Evolutionary conservation across 225 moss, liverwort and hornwort genomes (phyloP).

Genomic region (Polytrichum commune): DNA sequence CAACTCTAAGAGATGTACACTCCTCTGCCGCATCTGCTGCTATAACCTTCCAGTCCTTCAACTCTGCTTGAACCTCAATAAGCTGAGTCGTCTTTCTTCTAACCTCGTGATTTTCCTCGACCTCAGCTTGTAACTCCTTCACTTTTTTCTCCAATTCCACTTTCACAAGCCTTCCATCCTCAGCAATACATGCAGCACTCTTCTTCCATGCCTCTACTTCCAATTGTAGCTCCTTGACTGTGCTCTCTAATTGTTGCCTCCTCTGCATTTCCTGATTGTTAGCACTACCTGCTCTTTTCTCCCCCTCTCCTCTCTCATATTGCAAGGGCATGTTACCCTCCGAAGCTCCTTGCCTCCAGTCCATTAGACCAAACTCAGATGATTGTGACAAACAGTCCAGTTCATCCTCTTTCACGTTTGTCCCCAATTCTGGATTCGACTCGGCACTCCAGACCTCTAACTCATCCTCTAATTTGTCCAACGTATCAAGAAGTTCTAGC

Average conservation of each 20-base stretch:
- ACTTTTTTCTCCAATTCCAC: slow-evolving; percentile 21
- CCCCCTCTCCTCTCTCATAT: slow-evolving; percentile 31
- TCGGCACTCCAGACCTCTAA: slow-evolving; percentile 44
- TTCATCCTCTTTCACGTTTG: slow-evolving; percentile 30
- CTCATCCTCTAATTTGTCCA: slow-evolving; percentile 47
- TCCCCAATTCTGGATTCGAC: slow-evolving; percentile 21
- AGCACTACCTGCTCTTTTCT: slow-evolving; percentile 7
- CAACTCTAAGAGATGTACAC: slow-evolving; percentile 24
- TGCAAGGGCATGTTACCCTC: slow-evolving; percentile 24
- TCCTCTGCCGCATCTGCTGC: slow-evolving; percentile 27
- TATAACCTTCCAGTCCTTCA: slow-evolving; percentile 32
- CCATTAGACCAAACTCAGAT: slow-evolving; percentile 16
- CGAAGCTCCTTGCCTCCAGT: slow-evolving; percentile 25
- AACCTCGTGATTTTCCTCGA: slow-evolving; percentile 10
- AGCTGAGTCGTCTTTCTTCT: slow-evolving; percentile 18
- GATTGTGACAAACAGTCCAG: slow-evolving; percentile 21
- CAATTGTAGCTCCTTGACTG: slow-evolving; percentile 23
- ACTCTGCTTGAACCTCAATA: slow-evolving; percentile 27
- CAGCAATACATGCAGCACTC: slow-evolving; percentile 14
- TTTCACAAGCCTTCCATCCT: slow-evolving; percentile 18
- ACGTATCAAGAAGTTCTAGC: slow-evolving; percentile 36
- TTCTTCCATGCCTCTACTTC: slow-evolving; percentile 31
- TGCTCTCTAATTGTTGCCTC: slow-evolving; percentile 14
- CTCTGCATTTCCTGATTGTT: slow-evolving; percentile 19
- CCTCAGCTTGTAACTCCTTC: slow-evolving; percentile 19